Percentiles rank a stretch among this genome's conserved stretches.
phyloP scores from a whole-genome alignment of 2,329 filamentous ascomycete genomes.

The Malbranchea cinnamomea region DNA sequence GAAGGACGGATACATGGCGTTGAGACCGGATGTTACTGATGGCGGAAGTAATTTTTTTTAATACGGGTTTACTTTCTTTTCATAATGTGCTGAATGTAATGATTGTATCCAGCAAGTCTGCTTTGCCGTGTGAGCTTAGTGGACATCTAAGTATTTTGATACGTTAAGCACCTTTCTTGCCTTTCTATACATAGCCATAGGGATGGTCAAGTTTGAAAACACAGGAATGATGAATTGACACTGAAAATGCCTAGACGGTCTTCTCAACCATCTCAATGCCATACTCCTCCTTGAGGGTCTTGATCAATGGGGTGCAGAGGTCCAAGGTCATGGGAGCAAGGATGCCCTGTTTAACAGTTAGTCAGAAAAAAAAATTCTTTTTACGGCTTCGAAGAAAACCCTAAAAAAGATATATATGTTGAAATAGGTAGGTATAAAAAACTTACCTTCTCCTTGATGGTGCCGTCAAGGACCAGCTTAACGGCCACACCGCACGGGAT shows the following conservation, averaged over 20 bases:
- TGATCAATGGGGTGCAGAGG: slow-evolving; percentile 58
- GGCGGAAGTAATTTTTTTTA: no score
- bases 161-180: no score
- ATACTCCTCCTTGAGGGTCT: slow-evolving; percentile 64
- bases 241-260: slow-evolving; percentile 30
- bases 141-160: no score
- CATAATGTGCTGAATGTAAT: no score
- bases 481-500: slow-evolving; percentile 62
- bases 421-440: neutral
- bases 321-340: slow-evolving; percentile 61
- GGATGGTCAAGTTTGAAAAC: no score
- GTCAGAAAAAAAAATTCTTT: neutral
- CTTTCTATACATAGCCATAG: no score
- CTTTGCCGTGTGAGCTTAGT: no score
- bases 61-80: no score
- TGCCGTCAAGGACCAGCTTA: slow-evolving; percentile 62
- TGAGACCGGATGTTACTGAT: no score
- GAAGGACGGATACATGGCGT: slow-evolving; percentile 26
- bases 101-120: no score
- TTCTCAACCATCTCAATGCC: slow-evolving; percentile 61
- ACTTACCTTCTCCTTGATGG: slow-evolving; percentile 45
- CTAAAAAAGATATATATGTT: no score
- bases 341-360: slow-evolving; percentile 36
- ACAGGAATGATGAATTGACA: no score
- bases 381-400: neutral